Conservation (phyloP, 75 land plant species). For the Cryptomeria japonica region DNA sequence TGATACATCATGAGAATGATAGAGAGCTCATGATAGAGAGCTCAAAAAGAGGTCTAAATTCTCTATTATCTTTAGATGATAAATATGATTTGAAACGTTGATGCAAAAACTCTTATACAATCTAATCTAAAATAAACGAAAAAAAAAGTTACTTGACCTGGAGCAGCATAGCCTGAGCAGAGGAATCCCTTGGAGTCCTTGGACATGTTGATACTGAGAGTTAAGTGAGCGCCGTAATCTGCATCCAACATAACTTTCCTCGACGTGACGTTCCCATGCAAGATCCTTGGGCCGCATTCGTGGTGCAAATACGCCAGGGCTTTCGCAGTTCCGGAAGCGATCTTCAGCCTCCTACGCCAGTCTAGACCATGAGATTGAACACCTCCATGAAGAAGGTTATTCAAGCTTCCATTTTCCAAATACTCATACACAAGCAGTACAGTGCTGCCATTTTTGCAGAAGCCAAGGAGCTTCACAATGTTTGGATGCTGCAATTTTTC, state of each 20-base stretch:
- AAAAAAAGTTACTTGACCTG: constrained; percentile 19
- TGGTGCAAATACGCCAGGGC: constrained; percentile 39
- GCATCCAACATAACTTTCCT: constrained; percentile 34
- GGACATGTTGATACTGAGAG: constrained; percentile 5
- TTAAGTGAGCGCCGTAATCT: constrained; percentile 27
- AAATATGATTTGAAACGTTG: too few species aligned
- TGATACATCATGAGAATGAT: too few species aligned
- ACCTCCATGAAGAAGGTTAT: constrained; percentile 17
- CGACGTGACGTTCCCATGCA: constrained; percentile 23
- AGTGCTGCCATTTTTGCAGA: constrained; percentile 24
- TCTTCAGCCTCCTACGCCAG: constrained; percentile 15
- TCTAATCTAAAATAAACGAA: not conserved
- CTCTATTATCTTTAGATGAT: too few species aligned
- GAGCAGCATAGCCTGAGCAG: constrained; percentile 36
- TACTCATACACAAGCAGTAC: constrained; percentile 28
- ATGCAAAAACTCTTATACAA: too few species aligned
- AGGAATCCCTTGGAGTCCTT: constrained; percentile 12
- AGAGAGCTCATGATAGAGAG: too few species aligned
- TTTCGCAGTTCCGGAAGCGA: constrained; percentile 39
- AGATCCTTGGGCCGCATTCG: constrained; percentile 14
- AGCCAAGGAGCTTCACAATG: constrained; percentile 30
- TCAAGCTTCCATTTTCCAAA: constrained; percentile 31
- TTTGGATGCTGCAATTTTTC: constrained; percentile 31
- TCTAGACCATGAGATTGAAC: not conserved
- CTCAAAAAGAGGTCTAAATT: too few species aligned